A percentile compares a stretch with the other conserved stretches of the same genome.
Conservation (phyloP, 1,284 basidiomycete genomes). For the Pascua guehoae region DNA sequence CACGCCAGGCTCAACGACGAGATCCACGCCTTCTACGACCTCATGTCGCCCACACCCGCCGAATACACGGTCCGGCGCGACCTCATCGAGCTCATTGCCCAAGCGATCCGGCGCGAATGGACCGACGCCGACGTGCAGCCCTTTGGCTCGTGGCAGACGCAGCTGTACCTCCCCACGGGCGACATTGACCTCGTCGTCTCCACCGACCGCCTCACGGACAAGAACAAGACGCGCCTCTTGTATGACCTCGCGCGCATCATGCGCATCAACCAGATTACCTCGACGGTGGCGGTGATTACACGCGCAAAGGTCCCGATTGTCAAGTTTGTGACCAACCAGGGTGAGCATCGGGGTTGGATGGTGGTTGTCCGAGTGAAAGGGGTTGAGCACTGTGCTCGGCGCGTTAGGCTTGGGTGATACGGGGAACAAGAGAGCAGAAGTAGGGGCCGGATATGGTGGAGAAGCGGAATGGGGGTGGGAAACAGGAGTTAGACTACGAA, state of each 20-base stretch:
- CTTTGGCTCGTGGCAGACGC: slow-evolving; percentile 92
- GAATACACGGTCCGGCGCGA: slow-evolving; percentile 82
- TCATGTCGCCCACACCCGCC: slow-evolving; percentile 77
- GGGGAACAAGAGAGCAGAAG: too few species aligned
- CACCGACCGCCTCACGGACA: slow-evolving; percentile 41
- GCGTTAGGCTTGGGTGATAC: too few species aligned
- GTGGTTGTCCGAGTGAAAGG: too few species aligned
- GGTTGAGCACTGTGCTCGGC: too few species aligned
- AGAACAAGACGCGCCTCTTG: slow-evolving; percentile 46
- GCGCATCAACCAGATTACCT: slow-evolving; percentile 52
- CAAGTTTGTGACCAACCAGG: slow-evolving; percentile 78
- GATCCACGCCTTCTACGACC: slow-evolving; percentile 76
- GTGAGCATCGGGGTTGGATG: slow-evolving; percentile 27
- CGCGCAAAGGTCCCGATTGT: slow-evolving; percentile 90
- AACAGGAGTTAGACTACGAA: too few species aligned
- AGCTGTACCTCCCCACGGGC: slow-evolving; percentile 87
- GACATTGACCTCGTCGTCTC: slow-evolving; percentile 60
- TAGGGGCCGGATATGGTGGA: too few species aligned
- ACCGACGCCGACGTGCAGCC: slow-evolving; percentile 77
- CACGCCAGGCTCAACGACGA: slow-evolving; percentile 69
- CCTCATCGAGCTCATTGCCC: slow-evolving; percentile 69
- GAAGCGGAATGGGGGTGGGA: too few species aligned
- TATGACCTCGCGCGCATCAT: slow-evolving; percentile 50
- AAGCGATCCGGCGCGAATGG: slow-evolving; percentile 63
- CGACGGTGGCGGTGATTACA: slow-evolving; percentile 72